These are phyloP conservation scores for Blastocrithidia nonstop DNA, from an alignment of 208 protist species.

Conservation along the genomic window DNA sequence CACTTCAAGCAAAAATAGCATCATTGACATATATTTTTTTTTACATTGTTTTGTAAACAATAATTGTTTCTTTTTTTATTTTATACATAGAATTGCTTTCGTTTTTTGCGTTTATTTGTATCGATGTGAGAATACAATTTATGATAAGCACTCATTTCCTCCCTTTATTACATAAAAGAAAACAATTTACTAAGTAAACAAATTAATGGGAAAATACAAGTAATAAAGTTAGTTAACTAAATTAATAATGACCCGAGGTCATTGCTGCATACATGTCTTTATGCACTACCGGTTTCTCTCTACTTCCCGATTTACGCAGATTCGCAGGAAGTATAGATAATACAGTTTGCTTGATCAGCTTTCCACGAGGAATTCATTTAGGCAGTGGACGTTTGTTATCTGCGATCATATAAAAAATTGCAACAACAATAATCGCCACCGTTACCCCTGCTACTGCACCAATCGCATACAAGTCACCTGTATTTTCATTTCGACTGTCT, in stretches of 20 bases:
- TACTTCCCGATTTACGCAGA: constrained; percentile 20
- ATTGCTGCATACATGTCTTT: constrained; percentile 80
- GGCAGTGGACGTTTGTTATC: constrained; percentile 66
- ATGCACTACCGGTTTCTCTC: constrained; percentile 33
- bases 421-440: constrained; percentile 30
- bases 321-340: constrained; percentile 41
- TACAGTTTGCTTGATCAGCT: constrained; percentile 63
- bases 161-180: no score
- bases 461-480: constrained; percentile 32
- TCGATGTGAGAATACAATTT: no score
- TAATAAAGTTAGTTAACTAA: no score
- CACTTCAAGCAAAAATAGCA: no score
- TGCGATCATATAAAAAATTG: constrained; percentile 51
- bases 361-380: constrained; percentile 65
- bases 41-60: no score
- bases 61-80: no score
- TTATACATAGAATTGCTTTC: no score
- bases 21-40: no score
- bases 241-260: constrained; percentile 58
- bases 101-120: no score
- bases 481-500: constrained; percentile 5
- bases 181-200: no score
- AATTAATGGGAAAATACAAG: no score
- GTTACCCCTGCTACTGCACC: constrained; percentile 32
- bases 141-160: no score